Base-by-base conservation (phyloP, 768 basidiomycete genomes). In the Naganishia vishniacii region DNA sequence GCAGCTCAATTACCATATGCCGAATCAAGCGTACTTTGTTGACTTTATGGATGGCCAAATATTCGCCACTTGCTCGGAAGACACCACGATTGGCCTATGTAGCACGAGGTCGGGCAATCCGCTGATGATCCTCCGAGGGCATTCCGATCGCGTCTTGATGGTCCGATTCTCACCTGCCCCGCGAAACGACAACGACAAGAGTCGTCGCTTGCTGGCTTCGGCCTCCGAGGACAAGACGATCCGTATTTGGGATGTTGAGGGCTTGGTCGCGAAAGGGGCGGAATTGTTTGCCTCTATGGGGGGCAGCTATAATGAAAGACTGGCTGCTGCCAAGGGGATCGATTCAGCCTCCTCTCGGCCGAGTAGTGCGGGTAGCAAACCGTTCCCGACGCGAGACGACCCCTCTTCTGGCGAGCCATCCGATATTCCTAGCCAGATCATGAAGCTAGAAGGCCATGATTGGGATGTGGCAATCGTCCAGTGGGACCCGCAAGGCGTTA, bases 41-140 rank as follows among this genome's bases (percentile, higher is more conserved):
- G 74, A 77, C 53, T 77, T 74, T 73, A 65, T 73, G 16, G 74
- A 75, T 59, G 71, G 74, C 60, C 66, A 73, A 25, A 71, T 74
- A 42, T 77, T 77, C 46, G 75, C 75, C 1, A 70, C 71, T 18
- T 72, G 71, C 25, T 74, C 72, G 3, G 73, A 73, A 56, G 75
- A 77, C 61, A 68, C 69, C 42, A 74, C 69, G 1, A 71, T 74
- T 48, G 71, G 68, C 59, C 65, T 77, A 11, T 75, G 67, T 69
- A 73, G 70, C 15, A 68, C 75, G 44, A 73, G 73, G 49, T 59
- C 65, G 13, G 44, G 42, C 16, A 48, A 58, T 47, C 51, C 51
- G 37, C 45, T 64, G n/a, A 59, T 32, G 42, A 59, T 58, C 13
- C 53, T 67, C 16, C 41, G 26, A 25, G 74, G 72, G 0, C 75